Base-by-base conservation (phyloP, 2,329 filamentous ascomycete species). In the Epichloe glyceriae region DNA sequence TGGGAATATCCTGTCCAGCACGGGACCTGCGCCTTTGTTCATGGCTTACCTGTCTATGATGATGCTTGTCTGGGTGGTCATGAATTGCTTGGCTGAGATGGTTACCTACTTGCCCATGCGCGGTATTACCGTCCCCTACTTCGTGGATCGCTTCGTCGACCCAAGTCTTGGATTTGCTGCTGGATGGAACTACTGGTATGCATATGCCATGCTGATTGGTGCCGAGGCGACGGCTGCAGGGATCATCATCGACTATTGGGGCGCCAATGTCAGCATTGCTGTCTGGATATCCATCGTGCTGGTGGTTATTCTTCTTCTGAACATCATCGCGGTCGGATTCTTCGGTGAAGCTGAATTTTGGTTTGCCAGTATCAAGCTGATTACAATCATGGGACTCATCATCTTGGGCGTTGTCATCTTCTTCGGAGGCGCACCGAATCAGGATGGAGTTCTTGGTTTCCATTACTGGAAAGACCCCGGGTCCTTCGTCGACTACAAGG, bases 1-100 rank as follows among this genome's bases (percentile, higher is more conserved):
- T 38, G 80, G 80, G 22, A 66, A 66, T 52, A 78, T 80, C 49
- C 67, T 83, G 49, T 68, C 73, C 35, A 66, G 68, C 10, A 73
- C 75, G 30, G 81, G 81, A 2, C 81, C 81, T 3, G 83, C 82
- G 5, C 82, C 84, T 0, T 67, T 88, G 15, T 75, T 88, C 62
- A 81, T 89, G 64, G 81, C 78, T 22, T 89, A 87, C 63, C 58
- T 77, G 6, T 70, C 68, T 55, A 76, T 78, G 74, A 76, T 76
- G 69, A 26, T 67, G 3, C 60, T 78, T 10, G 74, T 79, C 26
- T 79, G 72, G 70, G 64, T 70, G 50, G 65, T 78, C 50, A 78
- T 78, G 75, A 77, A 78, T 62, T 59, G 66, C 52, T 66, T 79
- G 8, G 76, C 70, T 8, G 76, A 80, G 60, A 78, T 80, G 70